Evolutionary conservation across 2,329 filamentous ascomycete species (phyloP), one percentile per base, ranked within the genome.

Genomic region (Clonostachys rosea): DNA sequence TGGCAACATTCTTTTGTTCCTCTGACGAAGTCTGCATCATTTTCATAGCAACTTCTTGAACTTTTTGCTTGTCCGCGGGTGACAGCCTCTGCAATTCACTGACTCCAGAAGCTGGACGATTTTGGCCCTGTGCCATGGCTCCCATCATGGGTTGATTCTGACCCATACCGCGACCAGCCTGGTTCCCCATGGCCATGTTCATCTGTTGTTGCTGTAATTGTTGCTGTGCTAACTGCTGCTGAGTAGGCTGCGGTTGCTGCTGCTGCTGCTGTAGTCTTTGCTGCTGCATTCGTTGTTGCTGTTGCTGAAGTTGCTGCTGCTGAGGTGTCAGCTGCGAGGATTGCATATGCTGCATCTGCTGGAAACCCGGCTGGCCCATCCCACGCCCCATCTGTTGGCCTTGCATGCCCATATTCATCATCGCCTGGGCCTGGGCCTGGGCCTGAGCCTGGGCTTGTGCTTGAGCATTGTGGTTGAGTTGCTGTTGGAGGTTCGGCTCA

Each of bases 271-370:
- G 59, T 20, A 55, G 52, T 17, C 49, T 50, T 14, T 52, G 56
- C 24, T 60, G 57, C 17, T 59, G 57, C 51, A 45, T 42, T 20
- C 69, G 54, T 24, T 57, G 59, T 42, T 66, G 63, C 41, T 54
- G 59, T 24, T 57, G 58, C 18, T 56, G 52, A 13, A 49, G 49
- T 16, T 51, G 56, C 17, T 61, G 59, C 41, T 65, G 64, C 49
- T 77, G 77, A 44, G 71, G 77, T 9, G 74, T 68, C 20, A 81
- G 71, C 36, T 72, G 73, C 1, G 75, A 71, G 64, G 42, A 44
- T 54, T 83, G 79, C 76, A 81, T 80, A 47, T 80, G 78, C 49
- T 81, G 79, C 35, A 83, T 68, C 43, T 77, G 73, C 50, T 79
- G 79, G 49, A 84, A 83, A 1, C 70, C 73, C 54, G 74, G 78